Conservation (phyloP, 257 asterid species). For the Solanum chmielewskii region DNA sequence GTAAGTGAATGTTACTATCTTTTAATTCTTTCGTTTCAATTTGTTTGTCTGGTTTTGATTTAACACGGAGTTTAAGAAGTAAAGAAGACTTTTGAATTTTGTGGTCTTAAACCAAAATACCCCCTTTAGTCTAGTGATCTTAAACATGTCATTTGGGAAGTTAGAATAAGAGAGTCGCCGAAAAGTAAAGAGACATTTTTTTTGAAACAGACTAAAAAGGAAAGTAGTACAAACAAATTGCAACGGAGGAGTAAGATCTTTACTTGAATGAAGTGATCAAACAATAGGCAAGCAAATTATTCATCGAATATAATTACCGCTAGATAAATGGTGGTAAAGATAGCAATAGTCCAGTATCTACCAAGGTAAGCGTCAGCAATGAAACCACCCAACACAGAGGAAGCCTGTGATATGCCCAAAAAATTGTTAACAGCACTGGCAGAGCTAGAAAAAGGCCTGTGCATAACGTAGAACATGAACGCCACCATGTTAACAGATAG, state of each 20-base stretch:
- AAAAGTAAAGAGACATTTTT: not conserved
- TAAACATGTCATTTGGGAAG: not conserved
- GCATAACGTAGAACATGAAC: conserved; percentile 93
- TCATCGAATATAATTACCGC: conserved; percentile 35
- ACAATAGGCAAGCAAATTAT: not conserved
- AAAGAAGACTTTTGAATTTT: not conserved
- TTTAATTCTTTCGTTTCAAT: not conserved
- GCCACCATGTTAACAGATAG: conserved; percentile 97
- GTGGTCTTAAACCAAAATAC: not conserved
- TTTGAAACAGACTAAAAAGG: not conserved
- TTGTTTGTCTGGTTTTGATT: not conserved
- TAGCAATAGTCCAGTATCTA: conserved; percentile 95
- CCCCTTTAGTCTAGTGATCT: not conserved
- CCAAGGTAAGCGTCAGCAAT: conserved; percentile 95
- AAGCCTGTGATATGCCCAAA: conserved; percentile 91
- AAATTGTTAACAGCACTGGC: conserved; percentile 91
- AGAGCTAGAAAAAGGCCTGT: conserved; percentile 75
- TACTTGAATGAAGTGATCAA: not conserved
- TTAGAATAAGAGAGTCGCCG: not conserved
- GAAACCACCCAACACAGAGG: conserved; percentile 93
- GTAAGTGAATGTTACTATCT: not conserved
- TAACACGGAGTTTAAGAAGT: not conserved
- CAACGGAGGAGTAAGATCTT: not conserved
- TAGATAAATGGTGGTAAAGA: conserved; percentile 82
- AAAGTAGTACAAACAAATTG: not conserved